Evolutionary conservation across 192 early-diverging fungal genomes (phyloP).

Genomic region (Linnemannia elongata): DNA sequence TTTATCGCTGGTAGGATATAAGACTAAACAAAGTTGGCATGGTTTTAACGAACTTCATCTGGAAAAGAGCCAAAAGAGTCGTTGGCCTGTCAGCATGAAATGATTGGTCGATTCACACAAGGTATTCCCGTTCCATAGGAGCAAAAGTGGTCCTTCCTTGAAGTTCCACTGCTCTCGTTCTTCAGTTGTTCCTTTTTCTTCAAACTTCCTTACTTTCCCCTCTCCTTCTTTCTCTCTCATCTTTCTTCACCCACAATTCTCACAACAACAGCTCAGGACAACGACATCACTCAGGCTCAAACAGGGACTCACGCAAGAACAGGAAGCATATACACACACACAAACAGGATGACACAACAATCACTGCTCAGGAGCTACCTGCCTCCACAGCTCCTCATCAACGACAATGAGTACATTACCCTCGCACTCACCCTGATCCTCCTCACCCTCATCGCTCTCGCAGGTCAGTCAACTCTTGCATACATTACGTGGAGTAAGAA

Average conservation of each 20-base stretch:
- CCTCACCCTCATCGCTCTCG: slow-evolving; percentile 20
- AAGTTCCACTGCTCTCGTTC: not conserved
- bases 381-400: slow-evolving; percentile 43
- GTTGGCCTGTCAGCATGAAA: not conserved
- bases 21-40: not conserved
- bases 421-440: slow-evolving; percentile 19
- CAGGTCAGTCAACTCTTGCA: slow-evolving; percentile 1
- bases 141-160: not conserved
- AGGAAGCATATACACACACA: not conserved
- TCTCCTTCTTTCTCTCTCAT: not conserved
- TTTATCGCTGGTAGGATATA: not conserved
- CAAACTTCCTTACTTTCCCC: not conserved
- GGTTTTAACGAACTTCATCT: not conserved
- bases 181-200: not conserved
- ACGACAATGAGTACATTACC: slow-evolving; percentile 37
- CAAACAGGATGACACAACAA: slow-evolving; percentile 13
- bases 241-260: not conserved
- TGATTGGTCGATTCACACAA: not conserved
- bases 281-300: not conserved
- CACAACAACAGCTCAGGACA: not conserved
- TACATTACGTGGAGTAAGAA: not conserved
- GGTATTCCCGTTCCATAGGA: not conserved
- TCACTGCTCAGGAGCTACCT: slow-evolving; percentile 24
- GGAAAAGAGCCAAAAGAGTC: not conserved
- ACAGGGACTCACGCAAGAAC: not conserved